Base-by-base conservation (phyloP, 257 asterid genomes). In the Avicennia marina region DNA sequence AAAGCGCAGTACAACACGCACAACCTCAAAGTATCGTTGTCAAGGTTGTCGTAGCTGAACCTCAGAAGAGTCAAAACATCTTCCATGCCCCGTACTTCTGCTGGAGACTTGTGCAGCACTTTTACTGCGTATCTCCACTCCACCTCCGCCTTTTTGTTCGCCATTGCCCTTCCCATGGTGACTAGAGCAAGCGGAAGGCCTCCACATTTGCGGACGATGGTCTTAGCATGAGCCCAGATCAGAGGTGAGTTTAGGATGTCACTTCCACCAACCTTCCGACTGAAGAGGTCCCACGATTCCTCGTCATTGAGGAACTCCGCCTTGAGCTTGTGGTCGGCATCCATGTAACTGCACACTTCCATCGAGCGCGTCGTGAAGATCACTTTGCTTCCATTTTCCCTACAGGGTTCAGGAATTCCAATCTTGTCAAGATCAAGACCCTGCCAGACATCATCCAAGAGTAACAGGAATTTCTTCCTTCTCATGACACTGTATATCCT, bases 401-500 rank as follows among this genome's bases (percentile, higher is more conserved):
- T 60, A 11, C 15, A 47, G 21, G 82, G 82, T 24, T 48, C 34
- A 40, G 79, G 82, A 36, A 79, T 56, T 6, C 85, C 85, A 36
- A 79, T 75, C 65, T 63, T 60, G 1, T 71, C 77, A 42, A 75
- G 73, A 69, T 75, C 79, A 36, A 75, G 50, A 18, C 73, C 75
- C 43, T 78, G 73, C 85, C 85, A 78, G 56, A 79, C 69, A 66
- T 79, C 85, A 60, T 79, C 82, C 36, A 79, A 25, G 21, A 79
- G 66, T 48, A 79, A 21, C 59, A 72, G 27, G 52, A 75, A 75
- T 48, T 64, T 79, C 68, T 61, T 75, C 67, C 55, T 72, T 36
- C 71, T 72, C 82, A 75, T 69, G 39, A 79, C 66, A 41, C 63
- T 69, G 43, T 69, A 44, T 17, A 75, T 69, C 49, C 76, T 72